phyloP scores from a whole-genome alignment of 495 filamentous ascomycete genomes.

The Xylaria flabelliformis region DNA sequence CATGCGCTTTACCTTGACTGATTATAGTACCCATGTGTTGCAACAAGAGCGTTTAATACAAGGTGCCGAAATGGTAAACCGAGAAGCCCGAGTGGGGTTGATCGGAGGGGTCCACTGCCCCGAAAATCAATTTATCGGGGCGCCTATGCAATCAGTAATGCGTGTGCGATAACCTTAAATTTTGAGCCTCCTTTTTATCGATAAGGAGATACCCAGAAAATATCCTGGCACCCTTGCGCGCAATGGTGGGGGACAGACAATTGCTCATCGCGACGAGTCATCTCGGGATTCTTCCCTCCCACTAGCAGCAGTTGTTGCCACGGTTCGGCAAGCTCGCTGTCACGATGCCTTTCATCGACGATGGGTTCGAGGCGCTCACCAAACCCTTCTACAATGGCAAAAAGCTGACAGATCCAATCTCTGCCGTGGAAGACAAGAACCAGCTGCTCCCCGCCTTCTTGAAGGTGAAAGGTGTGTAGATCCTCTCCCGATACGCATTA shows the following conservation, averaged over 20 bases:
- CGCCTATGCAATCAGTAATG: slow-evolving; percentile 19
- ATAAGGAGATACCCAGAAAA: slow-evolving; percentile 26
- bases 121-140: slow-evolving; percentile 16
- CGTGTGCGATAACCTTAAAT: slow-evolving; percentile 25
- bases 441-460: slow-evolving; percentile 95
- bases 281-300: slow-evolving; percentile 26
- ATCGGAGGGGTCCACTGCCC: not conserved
- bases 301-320: slow-evolving; percentile 22
- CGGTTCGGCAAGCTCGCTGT: slow-evolving; percentile 19
- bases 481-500: slow-evolving; percentile 22
- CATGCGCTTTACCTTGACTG: not conserved
- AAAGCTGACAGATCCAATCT: slow-evolving; percentile 87
- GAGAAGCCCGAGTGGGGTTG: not conserved
- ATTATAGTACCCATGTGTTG: not conserved
- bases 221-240: not conserved
- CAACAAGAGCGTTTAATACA: not conserved
- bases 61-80: not conserved
- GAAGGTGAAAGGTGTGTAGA: slow-evolving; percentile 79
- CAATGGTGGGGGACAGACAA: slow-evolving; percentile 23
- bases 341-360: slow-evolving; percentile 55
- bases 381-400: slow-evolving; percentile 98
- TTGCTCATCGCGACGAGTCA: slow-evolving; percentile 31
- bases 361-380: slow-evolving; percentile 83
- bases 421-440: slow-evolving; percentile 93
- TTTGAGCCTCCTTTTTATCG: slow-evolving; percentile 30